These are phyloP conservation scores for Rossbeevera mucosa DNA, from an alignment of 768 basidiomycete species.

Conservation along the genomic window DNA sequence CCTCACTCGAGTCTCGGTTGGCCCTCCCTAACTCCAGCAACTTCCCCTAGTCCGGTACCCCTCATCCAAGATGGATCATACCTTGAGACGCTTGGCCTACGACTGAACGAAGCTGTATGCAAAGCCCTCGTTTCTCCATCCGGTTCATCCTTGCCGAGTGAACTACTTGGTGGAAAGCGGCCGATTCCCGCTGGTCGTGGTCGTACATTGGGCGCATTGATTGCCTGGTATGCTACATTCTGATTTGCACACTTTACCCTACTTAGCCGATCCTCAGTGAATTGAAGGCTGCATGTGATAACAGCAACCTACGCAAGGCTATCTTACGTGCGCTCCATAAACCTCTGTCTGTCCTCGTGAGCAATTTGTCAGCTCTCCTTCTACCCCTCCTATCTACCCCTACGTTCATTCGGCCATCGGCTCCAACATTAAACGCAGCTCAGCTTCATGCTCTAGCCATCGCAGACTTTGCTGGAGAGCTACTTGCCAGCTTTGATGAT, in stretches of 20 bases:
- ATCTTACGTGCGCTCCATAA: slow-evolving; percentile 70
- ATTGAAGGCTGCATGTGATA: slow-evolving; percentile 58
- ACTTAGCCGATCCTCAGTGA: slow-evolving; percentile 45
- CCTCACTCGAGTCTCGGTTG: slow-evolving; percentile 59
- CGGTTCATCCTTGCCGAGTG: slow-evolving; percentile 46
- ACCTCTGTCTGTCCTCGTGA: slow-evolving; percentile 70
- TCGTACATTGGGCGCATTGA: slow-evolving; percentile 57
- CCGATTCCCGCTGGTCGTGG: slow-evolving; percentile 76
- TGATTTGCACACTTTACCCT: slow-evolving; percentile 9
- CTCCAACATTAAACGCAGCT: slow-evolving; percentile 55
- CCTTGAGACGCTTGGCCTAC: slow-evolving; percentile 69
- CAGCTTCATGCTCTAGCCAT: slow-evolving; percentile 70
- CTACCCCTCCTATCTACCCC: slow-evolving; percentile 63
- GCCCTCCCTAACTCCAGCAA: slow-evolving; percentile 37
- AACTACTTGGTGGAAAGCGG: slow-evolving; percentile 59
- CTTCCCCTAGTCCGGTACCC: slow-evolving; percentile 35
- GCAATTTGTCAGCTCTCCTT: slow-evolving; percentile 63
- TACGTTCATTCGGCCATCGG: slow-evolving; percentile 49
- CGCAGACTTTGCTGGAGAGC: slow-evolving; percentile 66
- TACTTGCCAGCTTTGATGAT: slow-evolving; percentile 67
- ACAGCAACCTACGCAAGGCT: slow-evolving; percentile 61
- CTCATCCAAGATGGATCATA: slow-evolving; percentile 77
- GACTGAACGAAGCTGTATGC: slow-evolving; percentile 77
- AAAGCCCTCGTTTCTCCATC: slow-evolving; percentile 66
- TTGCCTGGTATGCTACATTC: slow-evolving; percentile 56